Percentiles rank a stretch among this genome's conserved stretches.
These are phyloP conservation scores for Apiotrichum sp. DNA, from an alignment of 1,284 basidiomycete species.

Conservation along the genomic window DNA sequence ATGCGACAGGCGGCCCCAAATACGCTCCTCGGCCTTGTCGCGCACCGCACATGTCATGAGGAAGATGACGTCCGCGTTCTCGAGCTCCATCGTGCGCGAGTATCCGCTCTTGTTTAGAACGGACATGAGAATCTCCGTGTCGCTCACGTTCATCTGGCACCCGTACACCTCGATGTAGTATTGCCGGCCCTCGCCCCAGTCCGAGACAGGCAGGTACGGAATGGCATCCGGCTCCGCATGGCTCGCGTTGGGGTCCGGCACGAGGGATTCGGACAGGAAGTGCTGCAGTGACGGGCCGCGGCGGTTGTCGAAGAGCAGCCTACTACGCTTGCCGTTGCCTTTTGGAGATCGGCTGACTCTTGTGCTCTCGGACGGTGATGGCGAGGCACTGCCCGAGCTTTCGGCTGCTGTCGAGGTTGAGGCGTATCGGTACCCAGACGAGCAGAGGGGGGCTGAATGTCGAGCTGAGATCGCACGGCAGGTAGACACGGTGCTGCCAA, in stretches of 20 bases:
- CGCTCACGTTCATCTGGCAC: conserved; percentile 8
- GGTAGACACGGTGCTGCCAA: too few species aligned
- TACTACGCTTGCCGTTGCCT: too few species aligned
- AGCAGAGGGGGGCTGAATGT: too few species aligned
- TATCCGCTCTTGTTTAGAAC: conserved; percentile 8
- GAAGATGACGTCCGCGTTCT: conserved; percentile 5
- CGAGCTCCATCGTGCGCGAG: not conserved
- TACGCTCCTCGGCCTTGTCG: conserved; percentile 4
- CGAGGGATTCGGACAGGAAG: conserved; percentile 5
- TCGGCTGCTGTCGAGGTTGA: too few species aligned
- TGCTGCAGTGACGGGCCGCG: conserved; percentile 1
- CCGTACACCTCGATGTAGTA: conserved; percentile 9
- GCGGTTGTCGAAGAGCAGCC: conserved; percentile 1
- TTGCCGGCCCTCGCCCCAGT: conserved; percentile 5
- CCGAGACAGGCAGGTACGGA: conserved; percentile 1
- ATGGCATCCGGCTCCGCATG: not conserved
- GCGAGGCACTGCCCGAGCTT: too few species aligned
- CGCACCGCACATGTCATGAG: conserved; percentile 7
- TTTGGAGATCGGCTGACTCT: too few species aligned
- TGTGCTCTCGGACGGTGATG: too few species aligned
- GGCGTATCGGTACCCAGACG: too few species aligned
- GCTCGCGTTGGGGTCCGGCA: not conserved
- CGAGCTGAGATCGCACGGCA: too few species aligned
- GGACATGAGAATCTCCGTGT: conserved; percentile 6
- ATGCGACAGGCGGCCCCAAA: conserved; percentile 1